phyloP scores from a whole-genome alignment of 768 basidiomycete genomes.

The Nevesoporus exiguus region DNA sequence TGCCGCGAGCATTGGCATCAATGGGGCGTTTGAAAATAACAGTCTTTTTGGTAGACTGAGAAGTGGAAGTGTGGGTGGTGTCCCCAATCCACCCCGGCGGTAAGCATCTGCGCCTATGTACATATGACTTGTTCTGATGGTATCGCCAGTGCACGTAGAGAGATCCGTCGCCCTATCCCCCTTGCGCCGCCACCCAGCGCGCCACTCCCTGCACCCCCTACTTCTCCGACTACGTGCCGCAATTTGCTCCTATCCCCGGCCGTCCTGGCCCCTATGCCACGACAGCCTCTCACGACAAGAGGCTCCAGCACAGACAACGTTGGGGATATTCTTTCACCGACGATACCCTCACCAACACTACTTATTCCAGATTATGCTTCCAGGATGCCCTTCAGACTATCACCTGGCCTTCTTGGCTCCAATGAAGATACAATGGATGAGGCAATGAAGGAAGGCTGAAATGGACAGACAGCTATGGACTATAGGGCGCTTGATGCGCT shows the following conservation, averaged over 20 bases:
- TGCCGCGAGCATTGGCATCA: slow-evolving; percentile 42
- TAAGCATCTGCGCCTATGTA: slow-evolving; percentile 21
- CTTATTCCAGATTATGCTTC: slow-evolving; percentile 9
- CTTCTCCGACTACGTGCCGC: slow-evolving; percentile 17
- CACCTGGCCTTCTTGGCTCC: slow-evolving; percentile 5
- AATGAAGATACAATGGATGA: slow-evolving; percentile 13
- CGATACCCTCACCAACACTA: slow-evolving; percentile 4
- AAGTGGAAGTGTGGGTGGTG: slow-evolving; percentile 48
- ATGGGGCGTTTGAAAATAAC: slow-evolving; percentile 34
- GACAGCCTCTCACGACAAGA: slow-evolving; percentile 18
- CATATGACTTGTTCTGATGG: not conserved
- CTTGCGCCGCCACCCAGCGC: slow-evolving; percentile 26
- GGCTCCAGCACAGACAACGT: slow-evolving; percentile 1
- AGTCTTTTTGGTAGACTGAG: slow-evolving; percentile 52
- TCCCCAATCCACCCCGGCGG: slow-evolving; percentile 31
- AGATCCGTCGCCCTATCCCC: slow-evolving; percentile 31
- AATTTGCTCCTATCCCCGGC: slow-evolving; percentile 18
- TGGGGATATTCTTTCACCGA: not conserved
- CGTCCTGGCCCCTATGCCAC: slow-evolving; percentile 13
- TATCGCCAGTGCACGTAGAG: slow-evolving; percentile 38
- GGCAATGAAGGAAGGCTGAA: slow-evolving; percentile 22
- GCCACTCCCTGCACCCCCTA: slow-evolving; percentile 29
- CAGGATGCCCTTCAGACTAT: slow-evolving; percentile 10
- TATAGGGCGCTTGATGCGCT: slow-evolving; percentile 12
- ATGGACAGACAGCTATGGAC: too few species aligned